A percentile compares a stretch with the other conserved stretches of the same genome.
phyloP scores from a whole-genome alignment of 2,329 filamentous ascomycete genomes.

The Scedosporium apiospermum region DNA sequence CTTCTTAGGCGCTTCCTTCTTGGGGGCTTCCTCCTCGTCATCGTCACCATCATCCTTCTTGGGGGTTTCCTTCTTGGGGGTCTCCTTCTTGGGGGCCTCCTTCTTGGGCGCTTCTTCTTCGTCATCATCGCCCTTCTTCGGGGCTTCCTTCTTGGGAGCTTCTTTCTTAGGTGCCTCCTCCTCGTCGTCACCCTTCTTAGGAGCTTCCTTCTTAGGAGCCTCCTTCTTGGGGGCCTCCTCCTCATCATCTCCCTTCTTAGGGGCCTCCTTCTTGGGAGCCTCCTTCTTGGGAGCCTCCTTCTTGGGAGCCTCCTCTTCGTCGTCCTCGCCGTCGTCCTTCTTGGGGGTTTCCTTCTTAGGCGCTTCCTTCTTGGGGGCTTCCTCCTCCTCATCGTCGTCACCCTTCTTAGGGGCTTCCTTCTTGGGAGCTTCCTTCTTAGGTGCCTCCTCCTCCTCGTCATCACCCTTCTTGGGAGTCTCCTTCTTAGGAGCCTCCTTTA shows the following conservation, averaged over 20 bases:
- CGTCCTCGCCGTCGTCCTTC: neutral
- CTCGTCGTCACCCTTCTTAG: neutral
- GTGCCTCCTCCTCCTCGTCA: neutral
- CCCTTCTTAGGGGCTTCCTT: neutral
- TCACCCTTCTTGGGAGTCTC: neutral
- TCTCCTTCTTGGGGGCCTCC: neutral
- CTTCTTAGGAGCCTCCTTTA: neutral
- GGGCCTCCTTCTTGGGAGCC: neutral
- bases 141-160: neutral
- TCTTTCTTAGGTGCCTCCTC: neutral
- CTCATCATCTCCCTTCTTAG: neutral
- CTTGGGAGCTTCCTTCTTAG: neutral
- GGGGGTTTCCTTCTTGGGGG: neutral
- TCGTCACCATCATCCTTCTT: neutral
- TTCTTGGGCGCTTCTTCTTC: neutral
- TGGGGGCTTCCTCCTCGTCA: neutral
- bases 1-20: neutral
- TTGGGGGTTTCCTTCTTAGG: neutral
- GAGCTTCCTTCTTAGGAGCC: neutral
- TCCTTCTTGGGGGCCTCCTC: neutral
- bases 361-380: neutral
- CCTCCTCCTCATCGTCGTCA: neutral
- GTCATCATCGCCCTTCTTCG: neutral
- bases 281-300: neutral
- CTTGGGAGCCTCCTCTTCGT: neutral